Evolutionary conservation across 2,329 filamentous ascomycete species (phyloP).

Genomic region (Fusarium decemcellulare): DNA sequence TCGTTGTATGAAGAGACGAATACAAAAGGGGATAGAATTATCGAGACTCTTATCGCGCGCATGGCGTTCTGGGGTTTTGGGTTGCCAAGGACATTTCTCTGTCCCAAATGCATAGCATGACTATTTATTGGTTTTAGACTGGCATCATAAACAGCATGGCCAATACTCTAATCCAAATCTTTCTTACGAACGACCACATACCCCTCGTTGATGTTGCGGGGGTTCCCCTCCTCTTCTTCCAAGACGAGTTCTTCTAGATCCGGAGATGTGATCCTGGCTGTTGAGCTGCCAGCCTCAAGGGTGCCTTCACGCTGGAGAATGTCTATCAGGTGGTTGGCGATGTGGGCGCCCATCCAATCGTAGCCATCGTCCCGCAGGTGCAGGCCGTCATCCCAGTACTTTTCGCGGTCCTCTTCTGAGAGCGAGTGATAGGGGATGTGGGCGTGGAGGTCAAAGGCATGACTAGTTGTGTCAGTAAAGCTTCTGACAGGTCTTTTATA

Average conservation of each 20-base stretch:
- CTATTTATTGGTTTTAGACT: conserved; percentile 34
- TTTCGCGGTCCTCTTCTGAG: conserved; percentile 58
- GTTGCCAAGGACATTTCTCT: conserved; percentile 33
- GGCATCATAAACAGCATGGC: conserved; percentile 24
- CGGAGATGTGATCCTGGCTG: conserved; percentile 1
- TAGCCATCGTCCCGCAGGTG: conserved; percentile 73
- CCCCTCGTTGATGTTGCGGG: conserved; percentile 62
- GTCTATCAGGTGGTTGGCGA: conserved; percentile 67
- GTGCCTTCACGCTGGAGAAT: conserved; percentile 57
- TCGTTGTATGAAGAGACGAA: conserved; percentile 54
- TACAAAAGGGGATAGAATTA: conserved; percentile 15
- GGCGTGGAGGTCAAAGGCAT: conserved; percentile 69
- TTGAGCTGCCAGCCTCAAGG: conserved; percentile 23
- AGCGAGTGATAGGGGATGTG: conserved; percentile 69
- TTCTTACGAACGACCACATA: conserved; percentile 68
- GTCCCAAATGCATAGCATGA: conserved; percentile 34
- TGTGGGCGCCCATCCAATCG: conserved; percentile 71
- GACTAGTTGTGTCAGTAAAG: conserved; percentile 55
- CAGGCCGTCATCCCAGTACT: conserved; percentile 73
- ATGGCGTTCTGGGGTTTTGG: conserved; percentile 40
- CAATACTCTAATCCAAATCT: conserved; percentile 62
- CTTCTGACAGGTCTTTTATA: background rate
- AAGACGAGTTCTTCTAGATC: conserved; percentile 48
- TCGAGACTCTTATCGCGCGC: conserved; percentile 37
- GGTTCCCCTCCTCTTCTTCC: conserved; percentile 66